Base-by-base conservation (phyloP, 1,139 yeast genomes). In the Pneumocystis carinii region DNA sequence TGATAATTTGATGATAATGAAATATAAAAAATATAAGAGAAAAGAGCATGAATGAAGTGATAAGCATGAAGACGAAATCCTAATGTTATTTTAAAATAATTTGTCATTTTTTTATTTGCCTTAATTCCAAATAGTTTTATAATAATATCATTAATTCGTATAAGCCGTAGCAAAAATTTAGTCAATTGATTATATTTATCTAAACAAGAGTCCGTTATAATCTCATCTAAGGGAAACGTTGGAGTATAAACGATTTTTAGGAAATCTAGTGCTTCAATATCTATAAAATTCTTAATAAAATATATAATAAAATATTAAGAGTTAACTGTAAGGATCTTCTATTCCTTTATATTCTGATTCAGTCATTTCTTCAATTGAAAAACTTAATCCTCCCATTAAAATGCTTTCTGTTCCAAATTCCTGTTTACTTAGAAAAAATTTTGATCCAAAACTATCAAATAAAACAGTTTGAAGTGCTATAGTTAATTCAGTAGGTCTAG, bases 291-390 rank as follows among this genome's bases (percentile, higher is more conserved):
- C 27, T 37, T 19, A 37, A 15, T 27, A 19, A 39, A 57, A 10
- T 19, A 39, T 19, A 24, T 3, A 57, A 66, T 7, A 8, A 19
- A 27, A 57, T 32, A 27, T 63, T 66, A n/a, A 19, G 17, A 48
- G 27, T n/a, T 19, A 24, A 48, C 55, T 48, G 27, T 48, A 48
- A 48, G 55, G 55, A 48, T 48, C 55, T 6, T 48, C 27, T 24
- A 48, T 24, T 12, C 1, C 8, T 24, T 48, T 3, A 48, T 24
- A 10, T 14, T 48, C 32, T 12, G 15, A 24, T 48, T 48, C 55
- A 48, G 10, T 15, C 24, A 48, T 24, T 48, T 48, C 55, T 24
- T 24, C 8, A 48, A 48, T 14, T 12, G 29, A 48, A 48, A 48
- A 48, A 48, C 55, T 48, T 24, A 48, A 48, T 48, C 55, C 32